A percentile compares a stretch with the other conserved stretches of the same genome.
Conservation (phyloP, 805 yeast genomes). For the Candida ponderosae region DNA sequence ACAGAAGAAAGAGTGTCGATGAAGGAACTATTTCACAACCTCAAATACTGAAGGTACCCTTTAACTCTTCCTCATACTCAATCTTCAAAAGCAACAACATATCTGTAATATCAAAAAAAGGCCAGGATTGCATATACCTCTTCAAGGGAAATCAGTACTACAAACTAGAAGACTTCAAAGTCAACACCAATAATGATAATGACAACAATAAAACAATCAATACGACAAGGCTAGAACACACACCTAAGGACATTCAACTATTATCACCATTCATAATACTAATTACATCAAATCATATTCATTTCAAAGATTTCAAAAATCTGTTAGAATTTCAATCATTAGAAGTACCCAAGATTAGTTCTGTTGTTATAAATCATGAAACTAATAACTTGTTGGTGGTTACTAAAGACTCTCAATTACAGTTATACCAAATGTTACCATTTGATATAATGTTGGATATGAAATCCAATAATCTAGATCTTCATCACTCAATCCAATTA, state of each 20-base stretch:
- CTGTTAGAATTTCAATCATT: slow-evolving; percentile 28
- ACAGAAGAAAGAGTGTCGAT: too few relatives aligned
- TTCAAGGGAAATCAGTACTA: neutral
- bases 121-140: neutral
- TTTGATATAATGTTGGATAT: slow-evolving; percentile 1
- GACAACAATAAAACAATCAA: too few relatives aligned
- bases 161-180: too few relatives aligned
- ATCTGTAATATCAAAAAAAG: neutral
- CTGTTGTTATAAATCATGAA: neutral
- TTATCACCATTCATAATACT: slow-evolving; percentile 4
- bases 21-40: too few relatives aligned
- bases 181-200: neutral
- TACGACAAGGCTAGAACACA: neutral
- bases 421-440: neutral
- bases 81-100: too few relatives aligned
- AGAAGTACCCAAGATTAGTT: slow-evolving; percentile 11
- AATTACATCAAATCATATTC: slow-evolving; percentile 19
- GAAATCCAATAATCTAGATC: slow-evolving; percentile 20
- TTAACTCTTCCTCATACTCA: neutral
- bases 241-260: neutral
- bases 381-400: too few relatives aligned
- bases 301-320: slow-evolving; percentile 29
- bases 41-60: neutral
- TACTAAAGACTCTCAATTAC: too few relatives aligned
- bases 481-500: slow-evolving; percentile 27